These are phyloP conservation scores for Aspergillus baeticus DNA, from an alignment of 495 filamentous ascomycete species.

Conservation along the genomic window DNA sequence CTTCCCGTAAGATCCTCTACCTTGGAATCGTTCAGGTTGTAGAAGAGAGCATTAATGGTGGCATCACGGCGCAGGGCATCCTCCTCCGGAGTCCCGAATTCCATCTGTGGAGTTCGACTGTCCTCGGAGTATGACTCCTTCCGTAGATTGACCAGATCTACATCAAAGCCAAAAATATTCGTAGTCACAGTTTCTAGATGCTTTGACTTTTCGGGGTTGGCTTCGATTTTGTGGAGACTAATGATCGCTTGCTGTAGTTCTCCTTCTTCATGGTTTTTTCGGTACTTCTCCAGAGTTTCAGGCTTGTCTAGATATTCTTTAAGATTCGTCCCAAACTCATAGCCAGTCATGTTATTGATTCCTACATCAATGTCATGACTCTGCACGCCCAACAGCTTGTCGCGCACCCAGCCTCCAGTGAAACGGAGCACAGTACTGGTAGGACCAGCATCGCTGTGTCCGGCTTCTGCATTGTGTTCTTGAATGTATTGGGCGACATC, in stretches of 20 bases:
- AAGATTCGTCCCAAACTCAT: slow-evolving; percentile 68
- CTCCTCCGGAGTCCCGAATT: slow-evolving; percentile 88
- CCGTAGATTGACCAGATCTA: slow-evolving; percentile 92
- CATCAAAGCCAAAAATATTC: slow-evolving; percentile 79
- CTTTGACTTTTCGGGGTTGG: slow-evolving; percentile 96
- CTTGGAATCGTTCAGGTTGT: slow-evolving; percentile 71
- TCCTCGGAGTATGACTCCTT: slow-evolving; percentile 86
- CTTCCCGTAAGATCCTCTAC: slow-evolving; percentile 82
- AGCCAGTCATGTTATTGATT: slow-evolving; percentile 93
- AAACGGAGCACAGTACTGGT: slow-evolving; percentile 64
- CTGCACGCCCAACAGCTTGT: slow-evolving; percentile 79
- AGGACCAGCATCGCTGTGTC: slow-evolving; percentile 26
- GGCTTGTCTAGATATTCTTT: slow-evolving; percentile 58
- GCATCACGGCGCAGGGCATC: slow-evolving; percentile 90
- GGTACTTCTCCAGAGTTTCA: slow-evolving; percentile 54
- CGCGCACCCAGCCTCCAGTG: slow-evolving; percentile 97
- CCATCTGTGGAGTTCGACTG: slow-evolving; percentile 87
- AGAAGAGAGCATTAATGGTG: slow-evolving; percentile 94
- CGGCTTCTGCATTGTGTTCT: slow-evolving; percentile 42
- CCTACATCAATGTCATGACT: slow-evolving; percentile 94
- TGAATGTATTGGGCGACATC: slow-evolving; percentile 72
- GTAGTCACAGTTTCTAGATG: slow-evolving; percentile 92
- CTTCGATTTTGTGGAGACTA: slow-evolving; percentile 71
- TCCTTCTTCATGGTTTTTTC: slow-evolving; percentile 23
- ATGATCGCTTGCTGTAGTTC: slow-evolving; percentile 40